phyloP scores from a whole-genome alignment of 2,329 filamentous ascomycete species.

The Fusarium sororula region DNA sequence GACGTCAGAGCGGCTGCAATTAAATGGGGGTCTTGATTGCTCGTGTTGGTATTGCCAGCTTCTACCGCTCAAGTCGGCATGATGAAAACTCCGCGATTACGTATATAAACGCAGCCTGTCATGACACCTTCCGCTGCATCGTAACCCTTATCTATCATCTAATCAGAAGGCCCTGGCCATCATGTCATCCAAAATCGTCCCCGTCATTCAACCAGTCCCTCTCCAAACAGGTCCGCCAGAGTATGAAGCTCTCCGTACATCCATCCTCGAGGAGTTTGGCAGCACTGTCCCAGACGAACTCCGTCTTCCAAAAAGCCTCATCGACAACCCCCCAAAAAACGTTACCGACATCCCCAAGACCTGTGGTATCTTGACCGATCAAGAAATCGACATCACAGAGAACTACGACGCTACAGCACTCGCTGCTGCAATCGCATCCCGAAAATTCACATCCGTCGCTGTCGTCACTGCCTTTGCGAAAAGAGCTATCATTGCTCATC shows the following conservation, averaged over 20 bases:
- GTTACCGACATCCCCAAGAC: slow-evolving; percentile 9
- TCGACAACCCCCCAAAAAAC: slow-evolving; percentile 24
- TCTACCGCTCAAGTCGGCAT: not conserved
- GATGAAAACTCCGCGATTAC: not conserved
- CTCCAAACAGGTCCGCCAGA: not conserved
- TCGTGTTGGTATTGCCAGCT: not conserved
- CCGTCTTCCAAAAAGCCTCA: not conserved
- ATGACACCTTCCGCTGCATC: not conserved
- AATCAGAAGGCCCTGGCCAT: not conserved
- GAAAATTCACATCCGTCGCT: slow-evolving; percentile 49
- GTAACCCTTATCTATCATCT: not conserved
- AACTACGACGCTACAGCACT: slow-evolving; percentile 55
- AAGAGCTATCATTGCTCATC: slow-evolving; percentile 62
- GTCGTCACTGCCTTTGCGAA: slow-evolving; percentile 62
- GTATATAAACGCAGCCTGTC: not conserved
- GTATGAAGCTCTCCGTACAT: not conserved
- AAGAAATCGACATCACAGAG: slow-evolving; percentile 61
- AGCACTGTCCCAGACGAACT: not conserved
- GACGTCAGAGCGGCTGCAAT: not conserved
- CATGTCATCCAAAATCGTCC: not conserved
- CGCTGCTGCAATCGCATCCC: slow-evolving; percentile 49
- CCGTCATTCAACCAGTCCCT: not conserved
- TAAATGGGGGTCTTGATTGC: not conserved
- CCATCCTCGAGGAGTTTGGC: not conserved
- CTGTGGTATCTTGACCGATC: slow-evolving; percentile 54